These are phyloP conservation scores for Zalaria obscura DNA, from an alignment of 2,329 filamentous ascomycete species.

Conservation along the genomic window DNA sequence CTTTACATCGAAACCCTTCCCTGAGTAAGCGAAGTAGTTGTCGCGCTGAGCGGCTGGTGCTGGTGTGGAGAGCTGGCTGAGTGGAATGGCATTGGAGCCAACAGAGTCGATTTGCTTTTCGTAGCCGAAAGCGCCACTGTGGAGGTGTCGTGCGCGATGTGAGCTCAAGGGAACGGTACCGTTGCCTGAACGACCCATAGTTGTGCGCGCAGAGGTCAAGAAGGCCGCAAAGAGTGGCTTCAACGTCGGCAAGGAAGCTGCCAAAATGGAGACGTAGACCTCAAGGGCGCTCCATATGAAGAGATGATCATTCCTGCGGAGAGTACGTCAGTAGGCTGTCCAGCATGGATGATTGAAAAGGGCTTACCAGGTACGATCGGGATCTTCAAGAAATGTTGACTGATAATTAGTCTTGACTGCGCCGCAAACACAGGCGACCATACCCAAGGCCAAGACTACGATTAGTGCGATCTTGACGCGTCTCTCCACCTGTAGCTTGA, in stretches of 20 bases:
- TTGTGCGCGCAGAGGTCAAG: conserved; percentile 13
- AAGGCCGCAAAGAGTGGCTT: conserved; percentile 24
- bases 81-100: not conserved
- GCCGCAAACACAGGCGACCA: conserved; percentile 27
- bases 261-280: conserved; percentile 29
- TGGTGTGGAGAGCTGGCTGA: not conserved
- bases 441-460: conserved; percentile 22
- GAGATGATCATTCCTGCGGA: conserved; percentile 18
- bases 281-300: conserved; percentile 32
- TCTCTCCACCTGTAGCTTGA: conserved; percentile 27
- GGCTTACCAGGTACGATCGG: conserved; percentile 22
- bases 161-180: not conserved
- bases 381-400: conserved; percentile 18
- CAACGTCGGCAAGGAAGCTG: conserved; percentile 29
- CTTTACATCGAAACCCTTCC: not conserved
- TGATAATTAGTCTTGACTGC: conserved; percentile 29
- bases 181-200: not conserved
- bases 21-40: not conserved
- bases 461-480: conserved; percentile 26
- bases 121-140: not conserved
- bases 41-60: not conserved
- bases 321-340: no score
- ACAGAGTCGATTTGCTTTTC: not conserved
- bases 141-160: not conserved
- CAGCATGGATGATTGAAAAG: no score